Percentiles rank a stretch among this genome's conserved stretches.
These are phyloP conservation scores for Colletotrichum sp. DNA, from an alignment of 2,329 filamentous ascomycete species.

Conservation along the genomic window DNA sequence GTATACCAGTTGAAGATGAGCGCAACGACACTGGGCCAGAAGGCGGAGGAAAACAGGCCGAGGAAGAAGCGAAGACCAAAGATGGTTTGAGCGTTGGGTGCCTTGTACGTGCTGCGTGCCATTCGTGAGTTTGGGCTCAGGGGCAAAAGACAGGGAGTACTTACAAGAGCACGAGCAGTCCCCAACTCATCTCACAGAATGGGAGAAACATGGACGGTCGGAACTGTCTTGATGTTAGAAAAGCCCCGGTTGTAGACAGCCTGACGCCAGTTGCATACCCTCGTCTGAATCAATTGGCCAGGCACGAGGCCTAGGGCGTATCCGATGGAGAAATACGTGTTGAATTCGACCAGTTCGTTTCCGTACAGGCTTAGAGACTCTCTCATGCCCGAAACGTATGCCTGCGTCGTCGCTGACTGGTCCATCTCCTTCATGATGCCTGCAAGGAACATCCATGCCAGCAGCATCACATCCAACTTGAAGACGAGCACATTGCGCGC, in stretches of 20 bases:
- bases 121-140: neutral
- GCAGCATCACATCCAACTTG: slow-evolving; percentile 37
- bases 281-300: slow-evolving; percentile 30
- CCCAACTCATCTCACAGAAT: slow-evolving; percentile 43
- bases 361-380: slow-evolving; percentile 36
- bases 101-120: slow-evolving; percentile 24
- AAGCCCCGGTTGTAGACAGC: neutral
- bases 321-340: slow-evolving; percentile 25
- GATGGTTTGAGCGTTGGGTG: slow-evolving; percentile 33
- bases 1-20: slow-evolving; percentile 56
- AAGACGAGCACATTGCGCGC: slow-evolving; percentile 36
- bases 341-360: slow-evolving; percentile 29
- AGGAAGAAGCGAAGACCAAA: slow-evolving; percentile 40
- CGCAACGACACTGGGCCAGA: slow-evolving; percentile 36
- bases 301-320: slow-evolving; percentile 30
- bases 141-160: neutral
- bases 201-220: slow-evolving; percentile 25
- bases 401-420: slow-evolving; percentile 40
- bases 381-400: slow-evolving; percentile 45
- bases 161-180: slow-evolving; percentile 24
- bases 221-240: neutral
- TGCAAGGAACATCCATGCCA: slow-evolving; percentile 37
- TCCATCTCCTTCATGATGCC: slow-evolving; percentile 31
- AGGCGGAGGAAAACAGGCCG: slow-evolving; percentile 36
- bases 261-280: slow-evolving; percentile 11